Evolutionary conservation across 169 alveolate species (phyloP), one percentile per base, ranked within the genome.

Genomic region (Eimeria maxima): DNA sequence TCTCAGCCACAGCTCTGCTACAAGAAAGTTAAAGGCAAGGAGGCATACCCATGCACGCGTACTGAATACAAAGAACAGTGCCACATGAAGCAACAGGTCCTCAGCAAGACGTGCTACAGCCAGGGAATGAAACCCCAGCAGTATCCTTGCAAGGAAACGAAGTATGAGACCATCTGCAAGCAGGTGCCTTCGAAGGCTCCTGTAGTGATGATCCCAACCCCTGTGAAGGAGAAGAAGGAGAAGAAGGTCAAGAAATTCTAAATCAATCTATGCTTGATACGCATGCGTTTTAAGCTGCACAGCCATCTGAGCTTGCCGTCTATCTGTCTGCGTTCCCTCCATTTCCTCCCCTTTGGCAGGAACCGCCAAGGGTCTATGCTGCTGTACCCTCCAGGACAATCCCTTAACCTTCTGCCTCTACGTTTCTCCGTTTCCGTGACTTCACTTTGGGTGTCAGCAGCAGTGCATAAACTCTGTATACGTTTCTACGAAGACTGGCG

Each of bases 131-230:
- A 88, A 22, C 89, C 90, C 55, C 93, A 84, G 94, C 92, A 88
- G 78, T 94, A 83, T 81, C 96, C 96, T 6, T 94, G 96, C 94
- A 81, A 94, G 67, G 94, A 94, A 42, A 94, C 93, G 14, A 94
- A 94, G 53, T 65, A 65, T 57, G 94, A 94, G 44, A 63, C 90
- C n/a, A 94, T 76, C 63, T 94, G 96, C 96, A 73, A 88, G 33
- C 96, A 94, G 81, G 89, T 83, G 69, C 67, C 50, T 13, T 14
- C 94, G 22, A 87, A 57, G 63, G 81, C 94, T 33, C 50, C 94
- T 33, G 38, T 33, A 14, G 45, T 65, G 6, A 83, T 65, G 33
- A 60, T 65, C 83, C 94, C 94, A 10, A 67, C 94, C 81, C 94
- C 94, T 42, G 22, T 65, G 27, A 45, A 29, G 65, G 63, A 60